Evolutionary conservation across 2,329 filamentous ascomycete genomes (phyloP), one percentile per base, ranked within the genome.

Genomic region (Hymenoscyphus albidus): DNA sequence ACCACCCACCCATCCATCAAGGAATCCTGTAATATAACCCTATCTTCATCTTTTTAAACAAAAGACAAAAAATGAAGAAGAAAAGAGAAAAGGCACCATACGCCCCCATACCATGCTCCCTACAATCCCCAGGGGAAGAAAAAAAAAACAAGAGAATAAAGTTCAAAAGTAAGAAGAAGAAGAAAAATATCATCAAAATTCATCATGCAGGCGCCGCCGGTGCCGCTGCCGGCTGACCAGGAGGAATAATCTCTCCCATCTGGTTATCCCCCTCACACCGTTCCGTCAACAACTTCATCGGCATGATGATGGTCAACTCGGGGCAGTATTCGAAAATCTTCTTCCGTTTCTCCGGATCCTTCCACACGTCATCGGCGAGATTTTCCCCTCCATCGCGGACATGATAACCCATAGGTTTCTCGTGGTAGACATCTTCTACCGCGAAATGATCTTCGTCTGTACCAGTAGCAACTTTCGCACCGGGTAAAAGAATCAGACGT

Each of bases 291-390:
- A 84, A 74, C 73, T 83, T 84, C 83, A 86, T 85, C 54, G 82
- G 79, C 77, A 85, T 79, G 64, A 84, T 81, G 71, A 85, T 76
- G 67, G 77, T 80, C 22, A 86, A 72, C 72, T 86, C 83, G 1
- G 83, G 84, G 67, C 84, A 86, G 73, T 85, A 86, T 18, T 80
- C 76, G 67, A 84, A 81, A 31, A 84, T 83, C 62, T 77, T 73
- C 68, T 80, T 77, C 40, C 83, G 76, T 65, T 78, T 76, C 1
- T 69, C 70, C 1, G 73, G 74, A 59, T 81, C 74, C 64, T 78
- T 78, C 83, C 83, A 85, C 16, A 84, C 79, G 2, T 71, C 75
- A 27, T 78, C 77, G 22, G 77, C 70, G 3, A 85, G 73, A 27
- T 74, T 67, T 3, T 64, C 70, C 54, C 82, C 80, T 10, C 81